Conservation (phyloP, 2,329 filamentous ascomycete genomes). For the Fusarium nodosum region DNA sequence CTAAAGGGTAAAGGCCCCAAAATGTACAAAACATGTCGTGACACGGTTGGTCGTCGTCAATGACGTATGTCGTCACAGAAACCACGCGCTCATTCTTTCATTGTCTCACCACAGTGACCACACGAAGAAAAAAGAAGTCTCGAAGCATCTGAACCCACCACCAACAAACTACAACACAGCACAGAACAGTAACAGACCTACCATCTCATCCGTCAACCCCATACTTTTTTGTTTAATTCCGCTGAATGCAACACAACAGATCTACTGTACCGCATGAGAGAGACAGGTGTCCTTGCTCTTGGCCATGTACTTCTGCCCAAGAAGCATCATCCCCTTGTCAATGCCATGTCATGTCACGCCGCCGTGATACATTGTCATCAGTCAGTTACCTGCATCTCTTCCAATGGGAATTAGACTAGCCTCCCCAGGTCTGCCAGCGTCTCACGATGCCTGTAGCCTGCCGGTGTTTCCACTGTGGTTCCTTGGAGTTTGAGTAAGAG, state of each 20-base stretch:
- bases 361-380: constrained; percentile 21
- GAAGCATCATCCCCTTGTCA: background rate
- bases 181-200: too few relatives aligned
- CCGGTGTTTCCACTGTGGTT: background rate
- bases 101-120: constrained; percentile 45
- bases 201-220: background rate
- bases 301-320: background rate
- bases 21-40: constrained; percentile 29
- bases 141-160: background rate
- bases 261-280: background rate
- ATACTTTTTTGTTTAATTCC: background rate
- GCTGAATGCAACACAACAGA: constrained; percentile 5
- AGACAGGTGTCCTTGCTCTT: constrained; percentile 17
- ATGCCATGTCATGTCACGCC: constrained; percentile 22
- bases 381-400: constrained; percentile 9
- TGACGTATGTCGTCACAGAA: constrained; percentile 50
- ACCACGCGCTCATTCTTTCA: constrained; percentile 48
- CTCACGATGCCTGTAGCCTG: constrained; percentile 36
- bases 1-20: background rate
- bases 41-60: constrained; percentile 39
- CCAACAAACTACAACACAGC: background rate
- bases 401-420: constrained; percentile 5
- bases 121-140: background rate
- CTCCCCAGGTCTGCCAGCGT: constrained; percentile 33
- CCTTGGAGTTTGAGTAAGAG: background rate